Conservation (phyloP, 176 grass and related monocot genomes). For the Eremochloa ophiuroides region DNA sequence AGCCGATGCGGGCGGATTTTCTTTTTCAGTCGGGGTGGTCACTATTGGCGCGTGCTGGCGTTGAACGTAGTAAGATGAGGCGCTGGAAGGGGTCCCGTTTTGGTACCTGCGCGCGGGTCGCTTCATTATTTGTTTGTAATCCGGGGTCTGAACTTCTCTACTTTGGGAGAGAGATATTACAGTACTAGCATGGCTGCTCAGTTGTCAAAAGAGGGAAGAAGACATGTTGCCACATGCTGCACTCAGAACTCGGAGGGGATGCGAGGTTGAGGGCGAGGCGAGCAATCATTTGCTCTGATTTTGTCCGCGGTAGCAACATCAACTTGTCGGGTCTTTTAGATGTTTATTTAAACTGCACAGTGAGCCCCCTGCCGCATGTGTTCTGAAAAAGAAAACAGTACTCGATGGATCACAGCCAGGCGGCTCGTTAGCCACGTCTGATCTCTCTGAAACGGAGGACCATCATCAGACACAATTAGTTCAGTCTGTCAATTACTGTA, state of each 20-base stretch:
- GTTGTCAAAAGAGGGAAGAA: background rate
- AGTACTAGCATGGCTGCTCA: background rate
- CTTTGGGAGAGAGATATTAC: background rate
- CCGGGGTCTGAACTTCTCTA: background rate
- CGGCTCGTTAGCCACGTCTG: background rate
- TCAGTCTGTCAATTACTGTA: too few species aligned
- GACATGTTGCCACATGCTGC: background rate
- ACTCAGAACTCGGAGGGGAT: background rate
- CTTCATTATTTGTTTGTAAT: background rate
- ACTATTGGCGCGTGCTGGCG: constrained; percentile 10
- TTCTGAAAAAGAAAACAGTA: background rate
- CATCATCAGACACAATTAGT: background rate
- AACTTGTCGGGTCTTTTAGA: background rate
- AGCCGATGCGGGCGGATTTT: background rate
- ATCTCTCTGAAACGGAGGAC: background rate
- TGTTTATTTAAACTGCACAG: background rate
- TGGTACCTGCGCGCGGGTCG: background rate
- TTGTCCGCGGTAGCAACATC: background rate
- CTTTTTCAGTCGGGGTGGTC: background rate
- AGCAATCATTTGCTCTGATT: background rate
- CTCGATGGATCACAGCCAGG: background rate
- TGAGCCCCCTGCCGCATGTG: background rate
- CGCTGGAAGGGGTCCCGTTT: background rate
- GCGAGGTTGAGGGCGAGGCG: too few species aligned
- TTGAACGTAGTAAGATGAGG: background rate